Percentiles rank a stretch among this genome's conserved stretches.
Conservation (phyloP, 163 green algal species). For the Picocystis sp. region DNA sequence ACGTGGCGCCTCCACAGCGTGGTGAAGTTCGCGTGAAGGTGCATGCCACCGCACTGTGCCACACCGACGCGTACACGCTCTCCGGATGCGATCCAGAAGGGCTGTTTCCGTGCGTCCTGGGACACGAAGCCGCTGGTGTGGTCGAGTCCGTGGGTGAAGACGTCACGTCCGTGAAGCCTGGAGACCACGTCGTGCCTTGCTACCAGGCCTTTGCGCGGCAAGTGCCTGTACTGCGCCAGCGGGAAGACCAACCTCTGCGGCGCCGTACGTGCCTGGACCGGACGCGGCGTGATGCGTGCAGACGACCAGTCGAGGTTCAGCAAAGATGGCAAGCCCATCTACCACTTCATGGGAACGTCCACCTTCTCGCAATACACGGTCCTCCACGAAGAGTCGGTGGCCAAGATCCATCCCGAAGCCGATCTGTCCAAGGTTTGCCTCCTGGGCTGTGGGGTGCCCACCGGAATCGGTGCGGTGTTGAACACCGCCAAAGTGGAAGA, state of each 20-base stretch:
- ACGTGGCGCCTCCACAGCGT: slow-evolving; percentile 59
- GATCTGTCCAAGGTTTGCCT: slow-evolving; percentile 78
- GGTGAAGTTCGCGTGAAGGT: slow-evolving; percentile 31
- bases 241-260: slow-evolving; percentile 88
- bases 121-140: slow-evolving; percentile 85
- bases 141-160: slow-evolving; percentile 60
- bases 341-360: slow-evolving; percentile 91
- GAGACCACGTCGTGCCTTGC: slow-evolving; percentile 92
- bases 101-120: slow-evolving; percentile 94
- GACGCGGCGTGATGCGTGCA: slow-evolving; percentile 82
- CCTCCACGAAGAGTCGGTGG: slow-evolving; percentile 81
- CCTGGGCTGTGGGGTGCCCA: slow-evolving; percentile 76
- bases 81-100: slow-evolving; percentile 51
- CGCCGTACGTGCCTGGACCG: slow-evolving; percentile 64
- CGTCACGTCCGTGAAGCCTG: slow-evolving; percentile 63
- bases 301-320: slow-evolving; percentile 66
- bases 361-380: slow-evolving; percentile 96
- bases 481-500: slow-evolving; percentile 91
- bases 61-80: slow-evolving; percentile 78
- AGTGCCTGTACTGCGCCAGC: slow-evolving; percentile 92
- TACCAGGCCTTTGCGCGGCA: slow-evolving; percentile 62
- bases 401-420: slow-evolving; percentile 64
- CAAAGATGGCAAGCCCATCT: slow-evolving; percentile 72
- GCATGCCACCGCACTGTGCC: slow-evolving; percentile 79
- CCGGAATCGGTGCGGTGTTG: slow-evolving; percentile 79